Base-by-base conservation (phyloP, 2,329 filamentous ascomycete species). In the Fusarium chlamydosporum region DNA sequence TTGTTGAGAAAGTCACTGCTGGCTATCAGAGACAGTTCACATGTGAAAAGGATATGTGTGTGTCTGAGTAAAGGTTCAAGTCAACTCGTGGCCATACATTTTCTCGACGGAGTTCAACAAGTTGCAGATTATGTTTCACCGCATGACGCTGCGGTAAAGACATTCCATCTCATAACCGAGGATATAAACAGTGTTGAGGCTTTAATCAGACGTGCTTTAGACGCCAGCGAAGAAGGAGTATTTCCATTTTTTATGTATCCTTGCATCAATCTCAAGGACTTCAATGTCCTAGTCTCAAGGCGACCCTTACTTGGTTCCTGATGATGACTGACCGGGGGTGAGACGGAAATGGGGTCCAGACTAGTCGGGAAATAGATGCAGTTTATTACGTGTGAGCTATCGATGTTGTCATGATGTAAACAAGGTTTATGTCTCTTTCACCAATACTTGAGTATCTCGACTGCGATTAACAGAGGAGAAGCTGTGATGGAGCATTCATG, bases 271-370 rank as follows among this genome's bases (percentile, higher is more conserved):
- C 54, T 46, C 31, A 52, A 64, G 67, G 67, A 70, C 52, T 67
- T 70, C 62, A 67, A 70, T 70, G 56, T 70, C 67, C 67, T 70
- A 70, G 67, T 51, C 46, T 27, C 38, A 64, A 29, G 46, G 50
- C n/a, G 29, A 60, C 50, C 67, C 66, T 59, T 69, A 66, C 42
- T 59, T 59, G 57, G 57, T 67, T 67, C 58, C 67, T 64, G 67
- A 34, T 38, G 26, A 64, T 23, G 62, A 37, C 37, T 31, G 59
- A 41, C 50, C 41, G 51, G 57, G 67, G 43, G 42, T 41, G 35
- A 48, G 50, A 42, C 46, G 42, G 50, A 34, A 48, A 56, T 61
- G 52, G 53, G 43, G 26, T 31, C 27, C 33, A 37, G 31, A 29
- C 60, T 46, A 47, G 34, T 18, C 45, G 27, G 43, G 42, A 12